Evolutionary conservation across 257 asterid genomes (phyloP).

Genomic region (Marsdenia floribunda): DNA sequence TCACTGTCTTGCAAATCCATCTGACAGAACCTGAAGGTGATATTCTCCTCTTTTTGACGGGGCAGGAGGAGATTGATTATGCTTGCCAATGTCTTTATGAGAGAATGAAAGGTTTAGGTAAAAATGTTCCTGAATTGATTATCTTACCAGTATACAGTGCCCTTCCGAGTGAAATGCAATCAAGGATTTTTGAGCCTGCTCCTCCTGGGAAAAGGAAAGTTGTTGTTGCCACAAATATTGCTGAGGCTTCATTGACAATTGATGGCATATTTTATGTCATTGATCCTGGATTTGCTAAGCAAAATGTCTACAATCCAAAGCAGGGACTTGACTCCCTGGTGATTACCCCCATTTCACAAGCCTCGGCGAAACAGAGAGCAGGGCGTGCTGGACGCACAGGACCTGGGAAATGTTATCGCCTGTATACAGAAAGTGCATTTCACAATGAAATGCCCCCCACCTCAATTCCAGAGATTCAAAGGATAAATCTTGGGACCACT

Average conservation of each 20-base stretch:
- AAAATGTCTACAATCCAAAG: constrained; percentile 91
- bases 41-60: constrained; percentile 86
- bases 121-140: constrained; percentile 82
- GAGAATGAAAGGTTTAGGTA: constrained; percentile 86
- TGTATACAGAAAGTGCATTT: constrained; percentile 89
- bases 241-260: constrained; percentile 91
- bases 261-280: constrained; percentile 92
- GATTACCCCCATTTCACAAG: constrained; percentile 95
- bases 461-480: constrained; percentile 82
- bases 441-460: constrained; percentile 98
- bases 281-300: constrained; percentile 96
- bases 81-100: constrained; percentile 93
- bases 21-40: constrained; percentile 97
- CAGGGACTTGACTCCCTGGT: constrained; percentile 90
- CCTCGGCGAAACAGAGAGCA: constrained; percentile 94
- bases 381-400: constrained; percentile 95
- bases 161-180: constrained; percentile 95
- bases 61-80: constrained; percentile 97
- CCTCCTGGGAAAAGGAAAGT: constrained; percentile 97
- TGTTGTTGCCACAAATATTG: constrained; percentile 92
- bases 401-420: constrained; percentile 95
- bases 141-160: constrained; percentile 93
- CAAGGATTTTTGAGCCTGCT: constrained; percentile 91
- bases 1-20: constrained; percentile 88
- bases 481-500: constrained; percentile 86